Base-by-base conservation (phyloP, 2,329 filamentous ascomycete genomes). In the Talaromyces sp. region DNA sequence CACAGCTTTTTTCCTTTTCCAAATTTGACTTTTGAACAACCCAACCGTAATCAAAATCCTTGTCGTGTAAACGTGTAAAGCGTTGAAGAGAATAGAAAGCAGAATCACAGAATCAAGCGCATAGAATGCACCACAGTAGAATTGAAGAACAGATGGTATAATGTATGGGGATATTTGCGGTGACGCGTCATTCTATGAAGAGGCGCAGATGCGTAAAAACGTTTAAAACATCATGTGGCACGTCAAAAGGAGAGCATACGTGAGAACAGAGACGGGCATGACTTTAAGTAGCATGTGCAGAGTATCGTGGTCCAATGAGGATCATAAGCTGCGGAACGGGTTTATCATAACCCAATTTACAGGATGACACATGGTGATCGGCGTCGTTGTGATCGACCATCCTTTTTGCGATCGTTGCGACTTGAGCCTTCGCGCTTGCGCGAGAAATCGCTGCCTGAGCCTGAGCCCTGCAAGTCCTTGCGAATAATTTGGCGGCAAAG, bases 401-500 rank as follows among this genome's bases (percentile, higher is more conserved):
- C 65, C 51, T 62, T 61, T 55, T 72, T 72, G 29, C 70, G 64
- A 35, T 76, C 70, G 37, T 68, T 61, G 39, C 69, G 65, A 43
- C 63, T 68, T 2, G 68, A 58, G 16, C 65, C 62, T 13, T 75
- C 72, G 27, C 70, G 66, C 57, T 72, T 73, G 39, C 70, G 67
- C n/a, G 52, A 53, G 5, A 60, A 55, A 36, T 65, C 58, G 7
- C 64, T 65, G 17, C 63, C 63, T 43, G 70, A 61, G 39, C 68
- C 73, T 14, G 59, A 65, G 11, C 70, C 67, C 52, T 74, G 67
- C 33, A 73, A 63, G 56, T 93, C 89, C 64, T 86, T 89, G 56
- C 86, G 82, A 52, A 94, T 84, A 75, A 95, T 91, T 71, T 94
- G 90, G 55, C 89, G 83, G 68, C 89, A 93, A 51, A 95, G 81